Evolutionary conservation across 2,329 filamentous ascomycete species (phyloP), one percentile per base, ranked within the genome.

Genomic region (Penicillium sp.): DNA sequence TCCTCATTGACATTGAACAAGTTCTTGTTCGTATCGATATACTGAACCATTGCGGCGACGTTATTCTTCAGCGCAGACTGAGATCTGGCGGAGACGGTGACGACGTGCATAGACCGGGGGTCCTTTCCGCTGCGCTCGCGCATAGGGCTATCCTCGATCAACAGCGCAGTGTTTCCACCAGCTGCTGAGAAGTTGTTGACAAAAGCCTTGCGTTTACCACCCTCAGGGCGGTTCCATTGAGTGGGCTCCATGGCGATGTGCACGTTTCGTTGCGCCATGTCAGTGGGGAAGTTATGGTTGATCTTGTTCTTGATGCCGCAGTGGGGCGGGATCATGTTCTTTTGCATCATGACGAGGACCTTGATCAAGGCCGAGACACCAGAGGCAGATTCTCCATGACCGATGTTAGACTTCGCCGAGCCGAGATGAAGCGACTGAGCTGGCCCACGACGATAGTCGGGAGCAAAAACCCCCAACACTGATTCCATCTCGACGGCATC

Each of bases 401-500:
- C 85, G 1, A 88, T 71, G 41, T 86, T 87, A 2, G 83, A 78
- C 61, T 88, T 88, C 6, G 84, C 78, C 0, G 85, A 77, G 6
- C 86, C 86, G 0, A 88, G 71, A 58, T 81, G 81, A 1, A 89
- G 73, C 0, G 83, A 81, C 26, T 76, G 65, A 7, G 61, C 73
- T 28, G 69, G 72, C 46, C 83, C 75, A 53, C 66, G 76, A 39
- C 75, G 73, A 58, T 79, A 70, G 49, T 76, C 74, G 21, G 81
- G 79, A 42, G 82, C 84, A 60, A 87, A 87, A 18, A 81, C 76
- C 45, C 81, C 78, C 21, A 85, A 84, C 45, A 95, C 87, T 0
- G 87, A 90, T 1, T 84, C 78, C 86, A 93, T 92, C 69, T 96
- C 91, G 4, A 85, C 87, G 7, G 85, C 85, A 65, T 95, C 90